Evolutionary conservation across 176 grass and related monocot species (phyloP).

Genomic region (Aegilops longissima): DNA sequence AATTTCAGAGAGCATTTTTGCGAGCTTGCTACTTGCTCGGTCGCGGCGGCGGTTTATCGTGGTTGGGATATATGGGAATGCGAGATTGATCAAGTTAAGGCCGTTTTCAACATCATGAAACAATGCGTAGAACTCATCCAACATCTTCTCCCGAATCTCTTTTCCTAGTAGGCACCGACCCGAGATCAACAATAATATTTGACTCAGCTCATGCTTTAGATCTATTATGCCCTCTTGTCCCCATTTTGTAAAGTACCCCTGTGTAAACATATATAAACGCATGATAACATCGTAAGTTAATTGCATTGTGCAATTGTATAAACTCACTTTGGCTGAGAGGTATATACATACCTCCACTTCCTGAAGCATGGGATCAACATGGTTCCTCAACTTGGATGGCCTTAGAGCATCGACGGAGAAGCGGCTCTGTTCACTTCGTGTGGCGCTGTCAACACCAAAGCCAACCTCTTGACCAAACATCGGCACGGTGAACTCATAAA

Average conservation of each 20-base stretch:
- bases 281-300: neutral
- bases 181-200: slow-evolving; percentile 40
- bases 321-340: neutral
- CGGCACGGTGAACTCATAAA: neutral
- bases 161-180: slow-evolving; percentile 53
- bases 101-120: slow-evolving; percentile 40
- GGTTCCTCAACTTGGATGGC: neutral
- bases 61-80: slow-evolving; percentile 51
- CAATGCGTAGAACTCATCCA: slow-evolving; percentile 27
- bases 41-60: slow-evolving; percentile 31
- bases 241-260: slow-evolving; percentile 41
- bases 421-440: neutral
- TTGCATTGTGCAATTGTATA: neutral
- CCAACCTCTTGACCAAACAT: neutral
- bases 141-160: slow-evolving; percentile 12
- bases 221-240: slow-evolving; percentile 35
- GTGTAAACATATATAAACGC: neutral
- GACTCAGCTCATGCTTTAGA: slow-evolving; percentile 41
- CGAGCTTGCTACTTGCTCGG: slow-evolving; percentile 33
- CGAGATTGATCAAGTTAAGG: slow-evolving; percentile 26
- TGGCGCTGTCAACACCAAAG: neutral
- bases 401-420: neutral
- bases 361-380: neutral
- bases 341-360: neutral
- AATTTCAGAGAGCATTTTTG: slow-evolving; percentile 39